phyloP scores from a whole-genome alignment of 1,139 yeast genomes.

The Hansenula sp. region DNA sequence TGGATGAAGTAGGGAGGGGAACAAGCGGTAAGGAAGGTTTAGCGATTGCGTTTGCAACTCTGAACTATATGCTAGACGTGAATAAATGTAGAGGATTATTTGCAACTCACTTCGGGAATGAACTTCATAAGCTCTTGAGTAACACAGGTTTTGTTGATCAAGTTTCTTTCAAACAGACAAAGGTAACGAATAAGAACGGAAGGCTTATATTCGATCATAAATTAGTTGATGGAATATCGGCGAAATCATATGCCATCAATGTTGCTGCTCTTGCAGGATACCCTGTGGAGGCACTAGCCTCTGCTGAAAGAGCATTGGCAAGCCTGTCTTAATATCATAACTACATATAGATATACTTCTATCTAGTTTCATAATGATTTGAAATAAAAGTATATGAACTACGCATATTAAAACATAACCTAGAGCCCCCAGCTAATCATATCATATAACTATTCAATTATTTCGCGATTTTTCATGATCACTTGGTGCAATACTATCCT shows the following conservation, averaged over 20 bases:
- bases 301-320: background rate
- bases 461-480: too few relatives aligned
- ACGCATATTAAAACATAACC: too few relatives aligned
- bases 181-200: constrained; percentile 32
- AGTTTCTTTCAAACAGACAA: constrained; percentile 34
- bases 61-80: constrained; percentile 49
- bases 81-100: constrained; percentile 76
- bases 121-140: constrained; percentile 42
- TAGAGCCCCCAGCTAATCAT: too few relatives aligned
- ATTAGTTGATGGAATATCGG: constrained; percentile 68
- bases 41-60: constrained; percentile 83
- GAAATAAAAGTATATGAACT: too few relatives aligned
- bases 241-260: constrained; percentile 77
- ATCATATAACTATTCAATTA: too few relatives aligned
- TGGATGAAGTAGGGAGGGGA: constrained; percentile 97
- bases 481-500: too few relatives aligned
- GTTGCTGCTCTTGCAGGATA: constrained; percentile 86
- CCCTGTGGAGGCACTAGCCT: constrained; percentile 44
- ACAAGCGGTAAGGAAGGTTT: constrained; percentile 89
- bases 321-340: too few relatives aligned
- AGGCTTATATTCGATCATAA: constrained; percentile 55
- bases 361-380: too few relatives aligned
- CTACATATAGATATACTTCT: too few relatives aligned
- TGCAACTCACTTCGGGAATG: constrained; percentile 91
- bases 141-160: constrained; percentile 23